Base-by-base conservation (phyloP, 1,284 basidiomycete genomes). In the Fereydounia khargensis region DNA sequence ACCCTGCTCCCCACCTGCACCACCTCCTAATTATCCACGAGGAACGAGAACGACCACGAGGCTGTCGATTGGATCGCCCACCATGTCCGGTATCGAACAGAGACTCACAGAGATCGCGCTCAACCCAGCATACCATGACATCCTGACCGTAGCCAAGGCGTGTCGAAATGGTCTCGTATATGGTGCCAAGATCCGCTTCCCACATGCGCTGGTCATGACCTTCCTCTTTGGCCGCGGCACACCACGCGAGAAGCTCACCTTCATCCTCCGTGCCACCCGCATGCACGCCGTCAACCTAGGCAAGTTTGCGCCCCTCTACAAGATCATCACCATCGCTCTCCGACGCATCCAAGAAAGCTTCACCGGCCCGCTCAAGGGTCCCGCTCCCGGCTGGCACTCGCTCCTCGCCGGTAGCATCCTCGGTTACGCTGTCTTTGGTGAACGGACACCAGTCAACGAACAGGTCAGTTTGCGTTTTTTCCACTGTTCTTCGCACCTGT, bases 151-250 rank as follows among this genome's bases (percentile, higher is more conserved):
- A 67, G 77, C 97, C 72, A 98, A 65, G 52, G 66, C 91, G 35
- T 89, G 90, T 23, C 84, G 94, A 23, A 97, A 96, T 78, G 94
- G 94, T 9, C 81, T 95, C 48, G 90, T 97, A 6, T 98, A 97
- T 79, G 90, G 89, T 38, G 86, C 87, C 70, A 96, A 97, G 81
- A 89, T 97, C 65, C 65, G 80, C 35, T 95, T 95, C 74, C 95
- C 95, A n/a, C 95, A 99, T 82, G 94, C 95, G 2, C 80, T 99
- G 20, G 87, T 98, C 46, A 98, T 98, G 94, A 87, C 91, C n/a
- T 83, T 96, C 52, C 81, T 98, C 21, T 98, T 98, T 72, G 74
- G 76, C 7, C 48, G 70, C 1, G 66, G 67, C 11, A 59, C 62
- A 20, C 53, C 57, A 9, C 43, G 80, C 65, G 76, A 84, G 11